Base-by-base conservation (phyloP, 1,284 basidiomycete species). In the Cutaneotrichosporon cyanovorans region DNA sequence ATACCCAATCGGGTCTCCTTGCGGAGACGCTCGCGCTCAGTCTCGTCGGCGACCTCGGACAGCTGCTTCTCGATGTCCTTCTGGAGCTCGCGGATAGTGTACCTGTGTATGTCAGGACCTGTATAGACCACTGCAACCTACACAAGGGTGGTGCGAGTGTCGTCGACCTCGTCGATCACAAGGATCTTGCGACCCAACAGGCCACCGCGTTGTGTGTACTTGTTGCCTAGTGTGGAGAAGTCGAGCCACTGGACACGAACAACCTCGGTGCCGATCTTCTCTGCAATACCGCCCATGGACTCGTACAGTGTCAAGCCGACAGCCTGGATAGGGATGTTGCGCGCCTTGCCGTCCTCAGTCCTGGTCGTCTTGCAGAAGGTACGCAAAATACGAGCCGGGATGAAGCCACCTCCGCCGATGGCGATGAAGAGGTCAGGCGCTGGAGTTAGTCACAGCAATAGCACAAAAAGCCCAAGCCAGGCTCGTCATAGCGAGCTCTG, bases 231-330 rank as follows among this genome's bases (percentile, higher is more conserved):
- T 80, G 78, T 75, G 19, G 66, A 70, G 40, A 75, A 74, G 51
- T 76, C 74, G 36, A 76, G 62, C 91, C 90, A 95, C 69, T 95
- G 91, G 9, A 88, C 93, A 46, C 89, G 79, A 58, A 91, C 76
- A 50, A 95, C 87, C 68, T 92, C 83, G 49, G 76, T 80, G 25
- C 88, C 88, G 49, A 89, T 78, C 63, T 84, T 80, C 63, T 92
- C 84, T 35, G 75, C 82, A 9, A 81, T 82, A 19, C 82, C 85
- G 8, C 84, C 82, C 12, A 92, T 74, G 21, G 83, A 79, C 66
- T 96, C 91, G 61, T 96, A 96, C 5, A 96, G 76, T 3, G 87
- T 91, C 28, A 96, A 78, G 2, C 91, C 90, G 56, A 96, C 92
- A 2, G 91, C 91, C 70, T 78, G 73, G 57, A 95, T 93, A 45